Evolutionary conservation across 75 land plant species (phyloP).

Genomic region (Pseudotsuga menziesii): DNA sequence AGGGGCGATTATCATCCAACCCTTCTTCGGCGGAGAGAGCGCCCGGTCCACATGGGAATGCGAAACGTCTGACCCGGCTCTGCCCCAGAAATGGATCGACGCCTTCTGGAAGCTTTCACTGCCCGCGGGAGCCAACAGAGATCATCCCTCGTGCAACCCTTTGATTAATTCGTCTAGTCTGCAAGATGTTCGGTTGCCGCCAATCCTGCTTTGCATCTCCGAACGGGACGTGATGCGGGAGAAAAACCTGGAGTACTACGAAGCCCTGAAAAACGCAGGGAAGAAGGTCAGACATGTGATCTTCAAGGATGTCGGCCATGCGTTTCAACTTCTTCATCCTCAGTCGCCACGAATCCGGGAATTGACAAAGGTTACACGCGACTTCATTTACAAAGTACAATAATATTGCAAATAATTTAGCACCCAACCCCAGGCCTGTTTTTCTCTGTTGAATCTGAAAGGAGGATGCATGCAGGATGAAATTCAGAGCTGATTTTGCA

Average conservation of each 20-base stretch:
- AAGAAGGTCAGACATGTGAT: slow-evolving; percentile 25
- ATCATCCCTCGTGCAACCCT: slow-evolving; percentile 52
- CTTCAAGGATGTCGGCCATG: slow-evolving; percentile 48
- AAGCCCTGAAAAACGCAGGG: slow-evolving; percentile 23
- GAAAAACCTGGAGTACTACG: slow-evolving; percentile 39
- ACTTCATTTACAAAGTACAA: too few relatives aligned
- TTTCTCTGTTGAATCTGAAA: too few relatives aligned
- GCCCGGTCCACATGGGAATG: slow-evolving; percentile 39
- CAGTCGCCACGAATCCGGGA: too few relatives aligned
- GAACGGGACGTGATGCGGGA: slow-evolving; percentile 47
- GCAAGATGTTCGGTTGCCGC: slow-evolving; percentile 10
- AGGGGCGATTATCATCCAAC: slow-evolving; percentile 46
- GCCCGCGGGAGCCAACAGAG: slow-evolving; percentile 39
- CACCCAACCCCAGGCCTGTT: too few relatives aligned
- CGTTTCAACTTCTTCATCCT: slow-evolving; percentile 34
- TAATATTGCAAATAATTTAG: too few relatives aligned
- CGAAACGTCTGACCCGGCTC: slow-evolving; percentile 17
- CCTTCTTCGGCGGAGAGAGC: slow-evolving; percentile 57
- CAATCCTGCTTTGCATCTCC: slow-evolving; percentile 24
- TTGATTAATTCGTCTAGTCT: slow-evolving; percentile 9
- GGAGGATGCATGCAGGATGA: too few relatives aligned
- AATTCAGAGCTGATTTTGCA: too few relatives aligned
- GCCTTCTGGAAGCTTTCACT: slow-evolving; percentile 50
- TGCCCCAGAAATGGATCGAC: slow-evolving; percentile 28
- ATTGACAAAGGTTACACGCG: too few relatives aligned